Conservation (phyloP, 176 grass and related monocot species). For the Paspalum notatum region DNA sequence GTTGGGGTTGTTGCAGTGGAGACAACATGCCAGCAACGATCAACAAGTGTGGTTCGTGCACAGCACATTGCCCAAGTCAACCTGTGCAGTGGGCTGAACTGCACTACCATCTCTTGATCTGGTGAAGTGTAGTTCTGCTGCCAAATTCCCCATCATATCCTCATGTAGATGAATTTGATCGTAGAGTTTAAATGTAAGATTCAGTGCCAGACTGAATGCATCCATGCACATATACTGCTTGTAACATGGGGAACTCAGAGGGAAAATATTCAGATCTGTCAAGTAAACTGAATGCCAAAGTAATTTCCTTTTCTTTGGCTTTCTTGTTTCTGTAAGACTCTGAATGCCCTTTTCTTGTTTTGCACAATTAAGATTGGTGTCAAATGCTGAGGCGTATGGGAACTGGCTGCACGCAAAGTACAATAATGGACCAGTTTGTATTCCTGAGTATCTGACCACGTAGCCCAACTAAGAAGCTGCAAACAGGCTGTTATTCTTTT, state of each 20-base stretch:
- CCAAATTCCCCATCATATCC: too few species aligned
- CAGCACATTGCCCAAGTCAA: conserved; percentile 47
- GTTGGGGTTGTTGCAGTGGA: background rate
- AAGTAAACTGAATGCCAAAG: background rate
- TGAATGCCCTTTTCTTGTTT: background rate
- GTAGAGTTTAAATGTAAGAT: background rate
- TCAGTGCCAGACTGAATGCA: background rate
- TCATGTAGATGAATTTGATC: background rate
- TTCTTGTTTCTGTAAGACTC: background rate
- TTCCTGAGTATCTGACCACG: background rate
- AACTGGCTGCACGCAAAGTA: conserved; percentile 1
- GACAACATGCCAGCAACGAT: conserved; percentile 34
- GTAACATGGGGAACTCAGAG: too few species aligned
- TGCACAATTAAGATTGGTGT: background rate
- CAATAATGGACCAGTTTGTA: background rate
- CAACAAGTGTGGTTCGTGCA: conserved; percentile 25
- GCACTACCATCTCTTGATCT: conserved; percentile 1
- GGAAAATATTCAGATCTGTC: background rate
- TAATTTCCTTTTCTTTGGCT: background rate
- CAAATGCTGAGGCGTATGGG: background rate
- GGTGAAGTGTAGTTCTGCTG: background rate
- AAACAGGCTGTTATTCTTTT: background rate
- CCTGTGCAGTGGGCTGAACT: conserved; percentile 22
- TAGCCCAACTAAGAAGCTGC: background rate
- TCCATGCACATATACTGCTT: background rate